Percentiles rank a stretch among this genome's conserved stretches.
phyloP scores from a whole-genome alignment of 495 filamentous ascomycete genomes.

The Massariosphaeria phaeospora region DNA sequence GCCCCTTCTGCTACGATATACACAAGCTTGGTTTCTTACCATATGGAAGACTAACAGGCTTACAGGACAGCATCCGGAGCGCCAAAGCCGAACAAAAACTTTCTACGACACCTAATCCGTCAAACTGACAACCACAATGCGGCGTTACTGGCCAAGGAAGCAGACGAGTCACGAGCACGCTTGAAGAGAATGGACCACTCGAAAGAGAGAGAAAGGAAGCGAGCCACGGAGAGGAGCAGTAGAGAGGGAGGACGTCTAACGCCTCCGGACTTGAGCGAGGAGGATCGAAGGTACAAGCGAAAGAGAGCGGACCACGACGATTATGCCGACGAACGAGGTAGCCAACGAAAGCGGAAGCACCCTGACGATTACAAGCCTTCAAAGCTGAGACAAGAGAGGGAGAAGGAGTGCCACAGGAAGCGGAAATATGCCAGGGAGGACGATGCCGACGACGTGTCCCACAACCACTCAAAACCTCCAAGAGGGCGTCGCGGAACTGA shows the following conservation, averaged over 20 bases:
- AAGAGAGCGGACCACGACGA: slow-evolving; percentile 29
- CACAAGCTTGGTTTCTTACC: too few species aligned
- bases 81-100: slow-evolving; percentile 86
- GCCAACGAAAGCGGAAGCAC: slow-evolving; percentile 4
- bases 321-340: slow-evolving; percentile 5
- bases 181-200: slow-evolving; percentile 47
- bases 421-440: neutral
- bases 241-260: slow-evolving; percentile 12
- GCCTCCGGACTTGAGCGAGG: slow-evolving; percentile 2
- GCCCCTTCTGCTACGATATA: too few species aligned
- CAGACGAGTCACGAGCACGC: slow-evolving; percentile 56
- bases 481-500: neutral
- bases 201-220: neutral
- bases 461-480: neutral
- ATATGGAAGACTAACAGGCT: slow-evolving; percentile 2
- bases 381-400: neutral
- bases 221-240: neutral
- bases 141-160: slow-evolving; percentile 76
- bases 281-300: slow-evolving; percentile 31
- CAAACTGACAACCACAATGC: slow-evolving; percentile 88
- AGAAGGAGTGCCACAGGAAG: neutral
- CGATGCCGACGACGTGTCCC: neutral
- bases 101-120: slow-evolving; percentile 80
- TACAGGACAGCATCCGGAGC: slow-evolving; percentile 56
- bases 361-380: neutral